phyloP scores from a whole-genome alignment of 169 alveolate species.

The Plasmodium vinckei region DNA sequence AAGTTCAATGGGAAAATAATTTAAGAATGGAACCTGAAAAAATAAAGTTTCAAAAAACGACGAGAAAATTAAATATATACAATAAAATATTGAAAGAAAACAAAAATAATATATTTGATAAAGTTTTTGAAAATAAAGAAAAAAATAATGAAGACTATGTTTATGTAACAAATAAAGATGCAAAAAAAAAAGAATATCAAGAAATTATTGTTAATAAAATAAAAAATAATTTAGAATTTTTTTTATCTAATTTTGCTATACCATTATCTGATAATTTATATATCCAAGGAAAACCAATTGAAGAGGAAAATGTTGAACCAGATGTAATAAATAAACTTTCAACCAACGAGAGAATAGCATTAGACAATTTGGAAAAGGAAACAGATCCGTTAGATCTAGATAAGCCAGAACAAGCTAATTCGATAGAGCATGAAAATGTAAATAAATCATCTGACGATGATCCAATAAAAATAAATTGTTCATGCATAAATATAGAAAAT shows the following conservation, averaged over 20 bases:
- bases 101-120: conserved; percentile 11
- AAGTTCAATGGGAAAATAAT: conserved; percentile 50
- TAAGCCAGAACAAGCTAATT: background rate
- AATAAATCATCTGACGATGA: background rate
- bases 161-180: conserved; percentile 33
- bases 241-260: conserved; percentile 51
- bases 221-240: conserved; percentile 40
- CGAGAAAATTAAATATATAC: background rate
- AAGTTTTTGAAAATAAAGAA: conserved; percentile 8
- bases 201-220: conserved; percentile 16
- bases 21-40: conserved; percentile 18
- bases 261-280: conserved; percentile 13
- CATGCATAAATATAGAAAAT: background rate
- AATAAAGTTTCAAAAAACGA: conserved; percentile 35
- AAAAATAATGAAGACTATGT: background rate
- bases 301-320: background rate
- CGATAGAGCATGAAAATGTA: background rate
- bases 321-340: background rate
- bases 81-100: background rate
- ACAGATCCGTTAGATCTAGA: background rate
- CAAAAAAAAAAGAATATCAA: conserved; percentile 39
- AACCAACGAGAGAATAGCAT: background rate
- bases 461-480: background rate
- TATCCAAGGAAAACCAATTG: conserved; percentile 32
- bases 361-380: background rate